These are phyloP conservation scores for Rhododendron mucronatum DNA, from an alignment of 148 eudicot species.

Conservation along the genomic window DNA sequence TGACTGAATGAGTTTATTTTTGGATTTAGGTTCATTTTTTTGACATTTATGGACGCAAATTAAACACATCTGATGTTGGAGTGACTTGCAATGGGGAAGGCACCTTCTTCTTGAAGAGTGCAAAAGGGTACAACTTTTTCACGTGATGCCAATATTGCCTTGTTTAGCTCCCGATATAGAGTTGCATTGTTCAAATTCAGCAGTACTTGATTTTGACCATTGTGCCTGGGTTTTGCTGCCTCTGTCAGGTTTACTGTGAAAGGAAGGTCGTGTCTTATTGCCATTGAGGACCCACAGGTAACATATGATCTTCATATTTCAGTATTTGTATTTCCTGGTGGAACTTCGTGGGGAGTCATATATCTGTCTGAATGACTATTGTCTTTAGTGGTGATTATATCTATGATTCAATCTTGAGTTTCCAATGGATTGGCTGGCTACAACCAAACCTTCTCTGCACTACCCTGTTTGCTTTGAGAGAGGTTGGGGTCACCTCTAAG, in stretches of 20 bases:
- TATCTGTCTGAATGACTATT: not conserved
- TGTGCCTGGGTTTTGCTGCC: slow-evolving; percentile 9
- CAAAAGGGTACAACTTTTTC: slow-evolving; percentile 56
- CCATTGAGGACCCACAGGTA: slow-evolving; percentile 97
- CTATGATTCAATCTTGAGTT: slow-evolving; percentile 6
- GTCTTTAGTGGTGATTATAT: not conserved
- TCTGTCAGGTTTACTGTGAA: slow-evolving; percentile 52
- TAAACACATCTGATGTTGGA: slow-evolving; percentile 86
- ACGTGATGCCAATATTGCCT: not conserved
- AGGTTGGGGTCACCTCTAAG: not conserved
- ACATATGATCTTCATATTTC: not conserved
- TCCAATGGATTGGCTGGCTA: slow-evolving; percentile 5
- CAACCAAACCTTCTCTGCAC: slow-evolving; percentile 1
- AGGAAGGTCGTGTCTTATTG: slow-evolving; percentile 54
- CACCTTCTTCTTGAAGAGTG: slow-evolving; percentile 66
- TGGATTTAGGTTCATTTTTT: slow-evolving; percentile 70
- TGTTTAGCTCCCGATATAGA: not conserved
- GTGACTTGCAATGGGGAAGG: slow-evolving; percentile 77
- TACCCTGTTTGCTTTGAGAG: not conserved
- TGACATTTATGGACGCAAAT: slow-evolving; percentile 79
- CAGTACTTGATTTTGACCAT: not conserved
- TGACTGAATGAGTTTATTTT: slow-evolving; percentile 17
- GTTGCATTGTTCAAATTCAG: not conserved
- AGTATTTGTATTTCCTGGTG: not conserved
- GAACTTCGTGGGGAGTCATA: not conserved